phyloP scores from a whole-genome alignment of 140 eudicot genomes.

The Ambrosia hybrid region DNA sequence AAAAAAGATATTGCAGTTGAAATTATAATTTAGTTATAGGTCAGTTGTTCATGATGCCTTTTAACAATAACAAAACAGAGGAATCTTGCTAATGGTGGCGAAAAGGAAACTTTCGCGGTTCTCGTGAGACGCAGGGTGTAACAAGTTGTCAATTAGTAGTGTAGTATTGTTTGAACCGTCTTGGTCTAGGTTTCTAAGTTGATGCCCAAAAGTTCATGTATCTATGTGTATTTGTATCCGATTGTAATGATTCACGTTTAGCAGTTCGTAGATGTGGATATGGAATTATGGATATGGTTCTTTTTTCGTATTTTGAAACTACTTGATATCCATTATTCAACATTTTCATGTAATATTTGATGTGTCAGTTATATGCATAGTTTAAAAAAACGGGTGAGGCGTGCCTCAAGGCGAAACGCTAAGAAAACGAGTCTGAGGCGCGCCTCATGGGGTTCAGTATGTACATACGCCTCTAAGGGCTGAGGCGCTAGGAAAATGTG shows the following conservation, averaged over 20 bases:
- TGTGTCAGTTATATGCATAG: no score
- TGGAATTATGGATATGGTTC: no score
- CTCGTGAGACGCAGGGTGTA: no score
- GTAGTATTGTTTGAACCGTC: background rate
- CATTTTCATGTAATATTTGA: constrained; percentile 5
- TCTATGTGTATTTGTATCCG: background rate
- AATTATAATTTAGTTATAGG: background rate
- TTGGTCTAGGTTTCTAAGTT: background rate
- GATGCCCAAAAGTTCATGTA: background rate
- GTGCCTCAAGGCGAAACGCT: no score
- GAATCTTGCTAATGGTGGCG: background rate
- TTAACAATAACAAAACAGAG: background rate
- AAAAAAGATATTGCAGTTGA: background rate
- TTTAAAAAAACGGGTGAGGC: no score
- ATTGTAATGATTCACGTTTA: background rate
- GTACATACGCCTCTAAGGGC: no score
- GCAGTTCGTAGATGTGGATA: background rate
- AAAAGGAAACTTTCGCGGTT: no score
- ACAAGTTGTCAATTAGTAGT: no score
- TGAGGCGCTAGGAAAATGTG: no score
- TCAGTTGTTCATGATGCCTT: background rate
- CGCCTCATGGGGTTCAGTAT: no score
- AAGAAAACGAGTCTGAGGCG: no score
- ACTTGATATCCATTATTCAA: background rate
- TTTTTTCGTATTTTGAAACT: no score